phyloP scores from a whole-genome alignment of 495 filamentous ascomycete genomes.

The Hypoxylon lienhwacheense region DNA sequence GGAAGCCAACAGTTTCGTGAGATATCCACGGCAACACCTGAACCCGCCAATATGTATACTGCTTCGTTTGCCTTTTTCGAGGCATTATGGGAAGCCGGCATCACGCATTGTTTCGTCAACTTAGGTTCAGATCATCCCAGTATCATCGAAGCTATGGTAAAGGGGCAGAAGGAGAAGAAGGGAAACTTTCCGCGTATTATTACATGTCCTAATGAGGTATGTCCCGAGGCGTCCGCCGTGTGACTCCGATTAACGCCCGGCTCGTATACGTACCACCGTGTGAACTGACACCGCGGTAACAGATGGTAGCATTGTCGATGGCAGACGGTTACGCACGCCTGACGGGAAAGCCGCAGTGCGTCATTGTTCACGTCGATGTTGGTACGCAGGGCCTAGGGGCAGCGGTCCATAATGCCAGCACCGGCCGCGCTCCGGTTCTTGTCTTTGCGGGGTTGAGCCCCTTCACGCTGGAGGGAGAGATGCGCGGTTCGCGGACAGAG shows the following conservation, averaged over 20 bases:
- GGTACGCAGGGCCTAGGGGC: constrained; percentile 88
- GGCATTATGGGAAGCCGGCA: constrained; percentile 88
- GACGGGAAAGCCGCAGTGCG: constrained; percentile 82
- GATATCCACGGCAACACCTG: constrained; percentile 17
- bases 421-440: constrained; percentile 82
- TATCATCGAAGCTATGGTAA: constrained; percentile 96
- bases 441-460: constrained; percentile 91
- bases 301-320: constrained; percentile 99
- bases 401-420: constrained; percentile 88
- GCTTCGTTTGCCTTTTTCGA: constrained; percentile 84
- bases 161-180: constrained; percentile 67
- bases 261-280: background rate
- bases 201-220: constrained; percentile 88
- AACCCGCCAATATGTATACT: constrained; percentile 54
- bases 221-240: constrained; percentile 4
- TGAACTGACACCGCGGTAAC: constrained; percentile 1
- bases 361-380: constrained; percentile 96
- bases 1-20: constrained; percentile 1
- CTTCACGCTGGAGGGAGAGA: constrained; percentile 88
- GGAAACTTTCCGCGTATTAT: constrained; percentile 81
- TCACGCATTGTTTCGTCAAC: constrained; percentile 91
- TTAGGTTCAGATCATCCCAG: constrained; percentile 90
- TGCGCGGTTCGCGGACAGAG: constrained; percentile 84
- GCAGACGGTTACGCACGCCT: constrained; percentile 92
- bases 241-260: background rate